Evolutionary conservation across 2,329 filamentous ascomycete species (phyloP).

Genomic region (Phoma sp.): DNA sequence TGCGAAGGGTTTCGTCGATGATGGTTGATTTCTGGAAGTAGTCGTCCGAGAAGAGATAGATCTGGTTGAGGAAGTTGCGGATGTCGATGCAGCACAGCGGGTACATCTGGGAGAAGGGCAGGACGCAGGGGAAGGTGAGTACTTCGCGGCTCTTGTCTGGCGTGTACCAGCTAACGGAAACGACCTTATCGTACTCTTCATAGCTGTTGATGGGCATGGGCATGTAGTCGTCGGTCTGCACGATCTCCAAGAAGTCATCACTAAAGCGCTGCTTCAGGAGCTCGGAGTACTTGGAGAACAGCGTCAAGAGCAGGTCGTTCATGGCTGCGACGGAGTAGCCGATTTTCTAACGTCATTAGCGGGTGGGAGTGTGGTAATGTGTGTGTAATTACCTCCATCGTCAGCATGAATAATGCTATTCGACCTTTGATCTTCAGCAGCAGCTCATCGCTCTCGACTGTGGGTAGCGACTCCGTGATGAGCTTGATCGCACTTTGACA

Average conservation of each 20-base stretch:
- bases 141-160: constrained; percentile 80
- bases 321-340: constrained; percentile 83
- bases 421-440: constrained; percentile 95
- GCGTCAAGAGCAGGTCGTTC: constrained; percentile 81
- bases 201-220: constrained; percentile 93
- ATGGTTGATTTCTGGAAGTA: constrained; percentile 90
- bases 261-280: constrained; percentile 90
- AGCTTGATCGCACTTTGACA: constrained; percentile 85
- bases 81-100: constrained; percentile 98
- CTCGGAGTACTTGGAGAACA: constrained; percentile 95
- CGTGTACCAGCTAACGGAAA: constrained; percentile 95
- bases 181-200: constrained; percentile 94
- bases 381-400: constrained; percentile 78
- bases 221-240: constrained; percentile 98
- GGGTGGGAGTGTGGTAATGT: not conserved
- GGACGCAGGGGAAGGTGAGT: constrained; percentile 86
- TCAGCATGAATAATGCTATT: constrained; percentile 93
- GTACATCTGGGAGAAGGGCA: constrained; percentile 99
- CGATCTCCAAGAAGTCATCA: constrained; percentile 91
- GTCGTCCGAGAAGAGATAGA: constrained; percentile 96
- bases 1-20: constrained; percentile 89
- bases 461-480: constrained; percentile 78
- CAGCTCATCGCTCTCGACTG: constrained; percentile 86
- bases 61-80: constrained; percentile 95
- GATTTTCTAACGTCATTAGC: constrained; percentile 70